Conservation (phyloP, 2,329 filamentous ascomycete species). For the Cytospora chrysosperma region DNA sequence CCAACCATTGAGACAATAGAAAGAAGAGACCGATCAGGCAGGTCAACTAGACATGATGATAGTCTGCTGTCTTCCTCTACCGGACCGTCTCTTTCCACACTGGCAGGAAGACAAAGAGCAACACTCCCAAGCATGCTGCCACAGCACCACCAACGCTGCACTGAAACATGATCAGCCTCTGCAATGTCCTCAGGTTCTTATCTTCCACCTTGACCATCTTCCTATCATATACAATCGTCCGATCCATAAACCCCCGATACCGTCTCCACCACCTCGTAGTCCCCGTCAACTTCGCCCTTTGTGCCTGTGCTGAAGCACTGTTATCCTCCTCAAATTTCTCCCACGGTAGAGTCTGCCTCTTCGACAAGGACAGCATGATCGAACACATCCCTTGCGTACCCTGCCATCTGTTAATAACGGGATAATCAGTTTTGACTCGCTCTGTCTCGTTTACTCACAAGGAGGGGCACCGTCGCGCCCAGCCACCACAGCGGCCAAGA, state of each 20-base stretch:
- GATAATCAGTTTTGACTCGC: neutral
- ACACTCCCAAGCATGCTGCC: slow-evolving; percentile 37
- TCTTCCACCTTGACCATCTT: slow-evolving; percentile 48
- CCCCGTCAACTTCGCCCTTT: slow-evolving; percentile 15
- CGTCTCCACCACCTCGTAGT: slow-evolving; percentile 4
- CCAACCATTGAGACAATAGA: neutral
- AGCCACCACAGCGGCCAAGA: slow-evolving; percentile 48
- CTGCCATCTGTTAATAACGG: slow-evolving; percentile 33
- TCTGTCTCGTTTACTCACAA: neutral
- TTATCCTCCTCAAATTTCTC: slow-evolving; percentile 44
- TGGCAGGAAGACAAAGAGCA: slow-evolving; percentile 44
- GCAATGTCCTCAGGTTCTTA: slow-evolving; percentile 40
- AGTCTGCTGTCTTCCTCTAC: neutral
- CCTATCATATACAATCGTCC: slow-evolving; percentile 3
- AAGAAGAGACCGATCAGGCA: neutral
- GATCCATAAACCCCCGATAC: slow-evolving; percentile 17
- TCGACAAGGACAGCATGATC: slow-evolving; percentile 46
- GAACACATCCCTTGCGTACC: slow-evolving; percentile 48
- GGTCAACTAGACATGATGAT: neutral
- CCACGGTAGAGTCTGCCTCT: slow-evolving; percentile 47
- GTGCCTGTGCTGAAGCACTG: neutral
- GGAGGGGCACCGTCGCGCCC: slow-evolving; percentile 37
- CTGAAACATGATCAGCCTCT: slow-evolving; percentile 45
- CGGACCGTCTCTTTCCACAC: slow-evolving; percentile 40
- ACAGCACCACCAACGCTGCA: slow-evolving; percentile 39